These are phyloP conservation scores for Actinomortierella wolfii DNA, from an alignment of 371 early-diverging fungal genomes.

Conservation along the genomic window DNA sequence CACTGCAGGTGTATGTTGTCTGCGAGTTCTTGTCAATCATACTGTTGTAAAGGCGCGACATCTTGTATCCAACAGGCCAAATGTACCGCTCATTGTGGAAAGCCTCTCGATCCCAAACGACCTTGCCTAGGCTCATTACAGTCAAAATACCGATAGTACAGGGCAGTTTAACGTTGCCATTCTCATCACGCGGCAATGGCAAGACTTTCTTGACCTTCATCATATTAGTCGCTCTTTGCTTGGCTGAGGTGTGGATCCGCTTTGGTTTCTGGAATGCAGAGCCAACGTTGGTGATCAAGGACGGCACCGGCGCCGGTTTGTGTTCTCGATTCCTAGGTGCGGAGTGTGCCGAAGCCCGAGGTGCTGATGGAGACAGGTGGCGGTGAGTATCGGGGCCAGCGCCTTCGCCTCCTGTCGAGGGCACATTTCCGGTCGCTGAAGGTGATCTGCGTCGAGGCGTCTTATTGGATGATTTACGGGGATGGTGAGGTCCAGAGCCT, in stretches of 20 bases:
- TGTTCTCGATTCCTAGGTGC: too few relatives aligned
- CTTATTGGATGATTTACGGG: too few relatives aligned
- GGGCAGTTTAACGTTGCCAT: conserved; percentile 80
- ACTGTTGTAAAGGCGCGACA: conserved; percentile 70
- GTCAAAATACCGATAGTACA: conserved; percentile 84
- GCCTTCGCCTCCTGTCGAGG: too few relatives aligned
- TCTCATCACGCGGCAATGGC: conserved; percentile 67
- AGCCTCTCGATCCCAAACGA: conserved; percentile 78
- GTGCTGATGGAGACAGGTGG: too few relatives aligned
- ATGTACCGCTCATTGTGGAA: conserved; percentile 94
- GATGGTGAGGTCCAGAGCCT: too few relatives aligned
- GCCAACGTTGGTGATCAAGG: conserved; percentile 33
- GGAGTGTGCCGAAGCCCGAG: too few relatives aligned
- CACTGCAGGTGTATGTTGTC: conserved; percentile 78
- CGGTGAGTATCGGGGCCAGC: too few relatives aligned
- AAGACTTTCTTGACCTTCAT: conserved; percentile 52
- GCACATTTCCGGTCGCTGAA: too few relatives aligned
- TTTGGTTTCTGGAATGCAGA: conserved; percentile 48
- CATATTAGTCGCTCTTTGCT: conserved; percentile 48
- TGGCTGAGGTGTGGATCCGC: conserved; percentile 56
- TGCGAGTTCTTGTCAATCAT: conserved; percentile 74
- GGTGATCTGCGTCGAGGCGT: too few relatives aligned
- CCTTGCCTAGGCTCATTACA: conserved; percentile 72
- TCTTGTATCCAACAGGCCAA: conserved; percentile 86
- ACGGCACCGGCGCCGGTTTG: conserved; percentile 10